These are phyloP conservation scores for Protea cynaroides DNA, from an alignment of 164 flowering plant species.

Conservation along the genomic window DNA sequence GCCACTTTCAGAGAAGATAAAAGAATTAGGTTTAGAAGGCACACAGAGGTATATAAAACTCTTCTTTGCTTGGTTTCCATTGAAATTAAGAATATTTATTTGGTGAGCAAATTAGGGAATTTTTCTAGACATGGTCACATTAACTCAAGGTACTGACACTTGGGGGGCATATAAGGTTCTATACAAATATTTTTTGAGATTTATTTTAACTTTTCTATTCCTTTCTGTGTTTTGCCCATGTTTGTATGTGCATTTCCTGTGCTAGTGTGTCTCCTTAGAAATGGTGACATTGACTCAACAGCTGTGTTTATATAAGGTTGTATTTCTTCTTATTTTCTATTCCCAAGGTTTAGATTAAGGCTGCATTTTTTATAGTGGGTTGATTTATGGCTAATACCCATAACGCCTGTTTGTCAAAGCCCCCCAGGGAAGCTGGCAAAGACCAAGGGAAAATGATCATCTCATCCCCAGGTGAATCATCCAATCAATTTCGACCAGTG, in stretches of 20 bases:
- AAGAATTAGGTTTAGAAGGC: constrained; percentile 88
- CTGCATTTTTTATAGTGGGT: too few species aligned
- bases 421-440: too few species aligned
- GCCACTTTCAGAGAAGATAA: constrained; percentile 93
- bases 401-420: too few species aligned
- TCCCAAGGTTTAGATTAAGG: too few species aligned
- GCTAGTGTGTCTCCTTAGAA: background rate
- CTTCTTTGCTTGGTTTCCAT: background rate
- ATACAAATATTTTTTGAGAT: background rate
- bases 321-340: too few species aligned
- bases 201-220: background rate
- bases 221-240: too few species aligned
- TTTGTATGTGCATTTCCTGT: background rate
- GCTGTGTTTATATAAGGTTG: too few species aligned
- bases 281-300: background rate
- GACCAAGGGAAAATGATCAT: too few species aligned
- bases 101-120: background rate
- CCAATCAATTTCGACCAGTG: too few species aligned
- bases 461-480: too few species aligned
- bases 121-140: background rate
- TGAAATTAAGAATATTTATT: background rate
- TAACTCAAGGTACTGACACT: background rate
- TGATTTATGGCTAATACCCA: too few species aligned
- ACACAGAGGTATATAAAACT: constrained; percentile 67
- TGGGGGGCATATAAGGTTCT: background rate